Evolutionary conservation across 768 basidiomycete species (phyloP).

Genomic region (Termitomyces sp.): DNA sequence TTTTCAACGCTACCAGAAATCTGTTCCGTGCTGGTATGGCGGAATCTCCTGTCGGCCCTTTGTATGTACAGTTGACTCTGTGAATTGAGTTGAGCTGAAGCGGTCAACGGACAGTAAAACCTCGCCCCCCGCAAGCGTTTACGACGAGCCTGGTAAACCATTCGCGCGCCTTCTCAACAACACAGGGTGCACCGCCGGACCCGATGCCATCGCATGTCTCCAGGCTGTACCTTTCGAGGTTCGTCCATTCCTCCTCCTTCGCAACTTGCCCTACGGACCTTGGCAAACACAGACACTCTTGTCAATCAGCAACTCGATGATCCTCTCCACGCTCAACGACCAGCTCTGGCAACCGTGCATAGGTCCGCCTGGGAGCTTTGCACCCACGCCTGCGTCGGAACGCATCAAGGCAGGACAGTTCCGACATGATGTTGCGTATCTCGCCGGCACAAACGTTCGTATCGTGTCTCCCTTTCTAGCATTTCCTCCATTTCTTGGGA

Average conservation of each 20-base stretch:
- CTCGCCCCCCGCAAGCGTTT: constrained; percentile 36
- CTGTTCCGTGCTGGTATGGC: constrained; percentile 49
- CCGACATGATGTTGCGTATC: constrained; percentile 40
- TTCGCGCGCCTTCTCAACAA: constrained; percentile 38
- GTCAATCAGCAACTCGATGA: constrained; percentile 42
- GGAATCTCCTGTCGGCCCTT: constrained; percentile 49
- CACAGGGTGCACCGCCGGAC: constrained; percentile 39
- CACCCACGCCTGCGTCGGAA: constrained; percentile 38
- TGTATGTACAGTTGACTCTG: constrained; percentile 25
- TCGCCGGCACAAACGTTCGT: constrained; percentile 53
- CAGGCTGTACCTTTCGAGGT: constrained; percentile 40
- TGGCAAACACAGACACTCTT: constrained; percentile 39
- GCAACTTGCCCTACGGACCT: background rate
- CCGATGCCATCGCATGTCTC: constrained; percentile 36
- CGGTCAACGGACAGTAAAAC: constrained; percentile 37
- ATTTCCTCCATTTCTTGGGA: background rate
- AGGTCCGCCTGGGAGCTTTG: constrained; percentile 44
- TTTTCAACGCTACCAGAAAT: constrained; percentile 29
- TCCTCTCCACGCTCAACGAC: constrained; percentile 34
- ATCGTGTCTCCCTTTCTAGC: constrained; percentile 16
- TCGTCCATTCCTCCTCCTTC: background rate
- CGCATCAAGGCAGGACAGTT: constrained; percentile 43
- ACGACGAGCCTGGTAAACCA: constrained; percentile 46
- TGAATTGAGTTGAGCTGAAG: background rate
- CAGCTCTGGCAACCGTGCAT: constrained; percentile 57